Conservation (phyloP, 179 eudicot genomes). For the Heliamphora pulchella region DNA sequence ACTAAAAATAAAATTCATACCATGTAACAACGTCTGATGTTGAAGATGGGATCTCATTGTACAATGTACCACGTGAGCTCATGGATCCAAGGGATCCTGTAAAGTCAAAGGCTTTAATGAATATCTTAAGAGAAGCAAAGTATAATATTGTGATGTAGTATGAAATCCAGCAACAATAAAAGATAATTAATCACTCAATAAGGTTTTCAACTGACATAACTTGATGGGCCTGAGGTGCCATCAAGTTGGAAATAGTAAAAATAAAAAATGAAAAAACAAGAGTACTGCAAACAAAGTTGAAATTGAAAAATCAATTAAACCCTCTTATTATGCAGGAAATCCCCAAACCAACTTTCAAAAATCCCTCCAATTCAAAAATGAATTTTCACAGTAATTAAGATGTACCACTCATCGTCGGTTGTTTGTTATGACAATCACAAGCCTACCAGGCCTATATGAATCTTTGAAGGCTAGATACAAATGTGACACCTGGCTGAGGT, state of each 20-base stretch:
- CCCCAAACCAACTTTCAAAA: neutral
- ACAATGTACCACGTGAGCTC: constrained; percentile 79
- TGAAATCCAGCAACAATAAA: neutral
- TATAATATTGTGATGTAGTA: neutral
- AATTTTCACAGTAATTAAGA: too few relatives aligned
- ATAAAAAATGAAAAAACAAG: neutral
- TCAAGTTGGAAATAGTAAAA: neutral
- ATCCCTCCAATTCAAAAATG: too few relatives aligned
- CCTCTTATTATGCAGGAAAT: neutral
- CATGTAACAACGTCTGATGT: constrained; percentile 53
- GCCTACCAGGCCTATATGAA: too few relatives aligned
- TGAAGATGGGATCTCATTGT: constrained; percentile 40
- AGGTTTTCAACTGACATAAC: neutral
- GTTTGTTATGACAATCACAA: too few relatives aligned
- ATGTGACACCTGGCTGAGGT: too few relatives aligned
- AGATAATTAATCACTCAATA: neutral
- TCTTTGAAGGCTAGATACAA: too few relatives aligned
- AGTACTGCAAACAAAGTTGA: neutral
- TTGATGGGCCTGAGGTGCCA: neutral
- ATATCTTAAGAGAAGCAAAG: neutral
- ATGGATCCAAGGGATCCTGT: constrained; percentile 88
- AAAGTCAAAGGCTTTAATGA: constrained; percentile 9
- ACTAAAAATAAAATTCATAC: constrained; percentile 34
- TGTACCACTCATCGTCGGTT: too few relatives aligned
- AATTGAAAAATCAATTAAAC: neutral